Conservation (phyloP, 1,284 basidiomycete species). For the Apiotrichum veenhuisii region DNA sequence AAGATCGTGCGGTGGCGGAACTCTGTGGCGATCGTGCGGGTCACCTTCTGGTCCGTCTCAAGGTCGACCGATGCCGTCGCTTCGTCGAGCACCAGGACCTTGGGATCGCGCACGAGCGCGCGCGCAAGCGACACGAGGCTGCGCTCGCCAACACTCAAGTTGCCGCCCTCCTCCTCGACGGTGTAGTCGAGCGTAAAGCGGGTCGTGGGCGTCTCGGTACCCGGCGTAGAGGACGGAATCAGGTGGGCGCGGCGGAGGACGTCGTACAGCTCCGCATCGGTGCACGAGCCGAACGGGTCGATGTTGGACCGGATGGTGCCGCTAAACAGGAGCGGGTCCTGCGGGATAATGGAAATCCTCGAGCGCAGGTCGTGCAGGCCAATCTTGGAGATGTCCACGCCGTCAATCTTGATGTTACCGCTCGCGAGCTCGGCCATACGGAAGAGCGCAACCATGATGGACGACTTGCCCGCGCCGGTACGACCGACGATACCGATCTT, state of each 20-base stretch:
- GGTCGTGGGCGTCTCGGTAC: constrained; percentile 39
- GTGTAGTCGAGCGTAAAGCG: constrained; percentile 73
- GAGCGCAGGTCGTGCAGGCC: constrained; percentile 54
- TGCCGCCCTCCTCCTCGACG: constrained; percentile 80
- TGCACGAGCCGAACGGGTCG: constrained; percentile 69
- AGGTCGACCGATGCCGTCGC: constrained; percentile 55
- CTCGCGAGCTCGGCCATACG: constrained; percentile 49
- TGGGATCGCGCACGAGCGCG: constrained; percentile 56
- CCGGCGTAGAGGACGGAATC: constrained; percentile 45
- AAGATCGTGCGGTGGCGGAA: constrained; percentile 62
- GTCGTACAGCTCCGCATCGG: constrained; percentile 74
- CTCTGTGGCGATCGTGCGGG: constrained; percentile 57
- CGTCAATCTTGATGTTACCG: constrained; percentile 51
- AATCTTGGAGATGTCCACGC: constrained; percentile 53
- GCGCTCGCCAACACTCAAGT: constrained; percentile 65
- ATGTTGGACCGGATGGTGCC: constrained; percentile 59
- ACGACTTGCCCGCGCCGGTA: constrained; percentile 58
- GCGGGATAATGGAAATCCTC: constrained; percentile 68
- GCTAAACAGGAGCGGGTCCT: constrained; percentile 68
- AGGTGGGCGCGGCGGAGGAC: constrained; percentile 74
- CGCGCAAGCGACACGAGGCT: constrained; percentile 67
- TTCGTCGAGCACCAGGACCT: constrained; percentile 63
- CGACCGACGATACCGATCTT: constrained; percentile 56
- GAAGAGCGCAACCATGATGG: constrained; percentile 57
- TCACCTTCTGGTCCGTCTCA: constrained; percentile 56